Evolutionary conservation across 2,329 filamentous ascomycete species (phyloP), one percentile per base, ranked within the genome.

Genomic region (Xylariales sp.): DNA sequence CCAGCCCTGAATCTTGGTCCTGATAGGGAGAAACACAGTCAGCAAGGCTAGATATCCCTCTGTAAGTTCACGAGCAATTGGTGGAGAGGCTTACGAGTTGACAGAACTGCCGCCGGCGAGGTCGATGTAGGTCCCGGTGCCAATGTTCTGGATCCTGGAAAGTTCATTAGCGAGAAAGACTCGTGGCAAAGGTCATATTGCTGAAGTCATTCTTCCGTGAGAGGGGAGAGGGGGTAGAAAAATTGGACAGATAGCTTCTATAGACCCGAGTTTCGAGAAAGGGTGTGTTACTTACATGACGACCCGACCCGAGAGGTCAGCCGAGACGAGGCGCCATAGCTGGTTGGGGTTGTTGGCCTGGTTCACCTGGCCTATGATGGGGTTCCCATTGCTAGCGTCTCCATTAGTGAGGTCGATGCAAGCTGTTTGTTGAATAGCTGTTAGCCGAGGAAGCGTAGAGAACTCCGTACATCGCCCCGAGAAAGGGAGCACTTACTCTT

Each of bases 141-240:
- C 28, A 39, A 62, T n/a, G 39, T 62, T 62, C 9, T 62, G 59
- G 28, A 62, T 54, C 59, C 59, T 55, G 6, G 41, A 14, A 4
- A 36, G 18, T 46, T 4, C 18, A 30, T 61, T 32, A 53, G 58
- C 18, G 23, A 28, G 48, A 30, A 6, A 12, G 18, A 23, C 28
- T 43, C 3, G 18, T 32, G 53, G 30, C 12, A 14, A 2, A 30
- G 23, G 5, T 45, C 23, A 12, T 30, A 8, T 3, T 55, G 18
- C 10, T 23, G 12, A 18, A 16, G 49, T 14, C 8, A 32, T 52
- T 49, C 18, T 28, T 49, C 3, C 46, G 5, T 5, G 30, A 3
- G 36, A 39, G 36, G 34, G 34, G 34, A 18, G 14, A 14, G 7
- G 9, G 7, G 41, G 9, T 32, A 14, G 30, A 10, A 3, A 12